These are phyloP conservation scores for Blastobotrys americana DNA, from an alignment of 805 yeast species.

Conservation along the genomic window DNA sequence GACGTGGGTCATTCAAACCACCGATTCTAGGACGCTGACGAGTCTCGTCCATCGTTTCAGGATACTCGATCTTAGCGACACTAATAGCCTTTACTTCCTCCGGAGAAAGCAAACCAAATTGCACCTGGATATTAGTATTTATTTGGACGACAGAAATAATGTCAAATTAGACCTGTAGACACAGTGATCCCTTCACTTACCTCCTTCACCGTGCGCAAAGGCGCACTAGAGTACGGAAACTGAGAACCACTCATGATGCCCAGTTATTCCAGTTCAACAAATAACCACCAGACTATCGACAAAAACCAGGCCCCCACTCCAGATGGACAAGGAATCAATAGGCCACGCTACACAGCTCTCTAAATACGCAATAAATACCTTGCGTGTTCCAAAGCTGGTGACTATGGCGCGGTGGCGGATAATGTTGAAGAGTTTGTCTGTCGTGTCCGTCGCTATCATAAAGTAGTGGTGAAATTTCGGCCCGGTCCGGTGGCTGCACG, in stretches of 20 bases:
- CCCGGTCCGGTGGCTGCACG: neutral
- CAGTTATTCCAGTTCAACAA: neutral
- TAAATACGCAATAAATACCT: neutral
- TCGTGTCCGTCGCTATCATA: neutral
- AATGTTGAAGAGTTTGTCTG: neutral
- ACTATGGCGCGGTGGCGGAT: neutral
- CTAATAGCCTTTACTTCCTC: conserved; percentile 96
- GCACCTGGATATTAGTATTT: conserved; percentile 47
- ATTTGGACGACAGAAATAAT: neutral
- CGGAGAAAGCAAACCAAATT: conserved; percentile 95
- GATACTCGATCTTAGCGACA: conserved; percentile 95
- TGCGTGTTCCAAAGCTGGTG: neutral
- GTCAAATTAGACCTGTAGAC: no score
- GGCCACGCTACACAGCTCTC: neutral
- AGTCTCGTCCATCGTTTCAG: conserved; percentile 99
- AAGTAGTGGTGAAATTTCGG: neutral
- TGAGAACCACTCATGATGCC: conserved; percentile 34
- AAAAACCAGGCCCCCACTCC: neutral
- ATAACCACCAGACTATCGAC: conserved; percentile 2
- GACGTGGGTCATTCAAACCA: conserved; percentile 93
- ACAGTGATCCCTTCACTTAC: conserved; percentile 44
- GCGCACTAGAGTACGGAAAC: conserved; percentile 97
- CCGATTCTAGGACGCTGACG: conserved; percentile 93
- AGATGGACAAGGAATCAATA: neutral
- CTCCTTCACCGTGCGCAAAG: conserved; percentile 93